Conservation (phyloP, 2,329 filamentous ascomycete genomes). For the Pyricularia sp. region DNA sequence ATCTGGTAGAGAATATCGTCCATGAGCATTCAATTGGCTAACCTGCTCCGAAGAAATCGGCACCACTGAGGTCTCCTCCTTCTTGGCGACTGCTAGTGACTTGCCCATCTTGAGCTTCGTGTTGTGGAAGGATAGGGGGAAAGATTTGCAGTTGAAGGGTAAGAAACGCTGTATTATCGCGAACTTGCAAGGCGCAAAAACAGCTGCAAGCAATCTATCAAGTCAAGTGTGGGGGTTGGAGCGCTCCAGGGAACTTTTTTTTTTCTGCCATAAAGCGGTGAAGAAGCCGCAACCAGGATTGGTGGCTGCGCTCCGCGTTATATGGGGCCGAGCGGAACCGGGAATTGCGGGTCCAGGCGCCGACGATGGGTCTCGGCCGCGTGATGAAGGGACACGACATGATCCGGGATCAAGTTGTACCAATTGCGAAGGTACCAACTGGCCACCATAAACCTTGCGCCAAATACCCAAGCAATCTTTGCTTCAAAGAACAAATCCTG, state of each 20-base stretch:
- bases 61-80: background rate
- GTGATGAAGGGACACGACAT: background rate
- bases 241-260: slow-evolving; percentile 1
- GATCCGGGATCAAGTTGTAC: background rate
- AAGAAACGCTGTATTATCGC: background rate
- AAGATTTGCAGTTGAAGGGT: background rate
- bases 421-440: background rate
- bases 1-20: background rate
- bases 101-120: slow-evolving; percentile 1
- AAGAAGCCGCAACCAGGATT: background rate
- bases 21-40: background rate
- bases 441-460: background rate
- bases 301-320: background rate
- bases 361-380: background rate
- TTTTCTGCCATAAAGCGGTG: slow-evolving; percentile 3
- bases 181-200: background rate
- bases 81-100: background rate
- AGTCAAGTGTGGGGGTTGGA: background rate
- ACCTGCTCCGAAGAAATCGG: slow-evolving; percentile 2
- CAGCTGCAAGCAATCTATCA: background rate
- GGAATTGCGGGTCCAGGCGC: background rate
- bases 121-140: background rate
- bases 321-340: background rate
- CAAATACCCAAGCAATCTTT: background rate
- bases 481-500: too few relatives aligned